phyloP scores from a whole-genome alignment of 108 stramenopile species.

The Fistulifera pelliculosa region DNA sequence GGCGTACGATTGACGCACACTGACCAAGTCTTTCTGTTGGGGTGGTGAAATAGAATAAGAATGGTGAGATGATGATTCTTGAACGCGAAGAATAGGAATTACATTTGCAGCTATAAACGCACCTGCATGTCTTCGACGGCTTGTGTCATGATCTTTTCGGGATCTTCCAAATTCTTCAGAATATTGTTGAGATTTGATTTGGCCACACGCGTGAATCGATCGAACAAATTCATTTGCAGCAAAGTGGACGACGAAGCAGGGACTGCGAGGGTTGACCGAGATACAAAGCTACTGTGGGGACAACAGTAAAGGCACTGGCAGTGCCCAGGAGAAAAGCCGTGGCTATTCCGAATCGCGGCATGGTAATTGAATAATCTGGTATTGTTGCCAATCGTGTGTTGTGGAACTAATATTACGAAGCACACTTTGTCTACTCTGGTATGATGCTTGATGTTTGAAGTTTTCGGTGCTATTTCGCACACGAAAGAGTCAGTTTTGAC shows the following conservation, averaged over 20 bases:
- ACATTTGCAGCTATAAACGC: constrained; percentile 7
- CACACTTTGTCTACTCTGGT: no score
- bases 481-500: no score
- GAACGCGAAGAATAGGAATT: background rate
- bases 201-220: constrained; percentile 75
- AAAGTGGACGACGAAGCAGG: constrained; percentile 14
- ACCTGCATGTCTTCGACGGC: constrained; percentile 97
- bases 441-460: no score
- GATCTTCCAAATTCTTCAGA: constrained; percentile 87
- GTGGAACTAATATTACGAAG: no score
- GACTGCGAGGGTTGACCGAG: background rate
- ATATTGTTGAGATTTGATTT: constrained; percentile 89
- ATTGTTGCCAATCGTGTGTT: no score
- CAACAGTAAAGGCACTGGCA: constrained; percentile 8
- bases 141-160: constrained; percentile 95
- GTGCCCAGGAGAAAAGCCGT: background rate
- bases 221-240: constrained; percentile 76
- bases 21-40: constrained; percentile 80
- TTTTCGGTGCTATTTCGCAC: no score
- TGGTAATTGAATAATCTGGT: no score
- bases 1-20: constrained; percentile 93
- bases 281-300: background rate
- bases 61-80: background rate
- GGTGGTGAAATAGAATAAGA: no score
- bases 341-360: background rate